These are phyloP conservation scores for Amylocystis lapponica DNA, from an alignment of 768 basidiomycete species.

Conservation along the genomic window DNA sequence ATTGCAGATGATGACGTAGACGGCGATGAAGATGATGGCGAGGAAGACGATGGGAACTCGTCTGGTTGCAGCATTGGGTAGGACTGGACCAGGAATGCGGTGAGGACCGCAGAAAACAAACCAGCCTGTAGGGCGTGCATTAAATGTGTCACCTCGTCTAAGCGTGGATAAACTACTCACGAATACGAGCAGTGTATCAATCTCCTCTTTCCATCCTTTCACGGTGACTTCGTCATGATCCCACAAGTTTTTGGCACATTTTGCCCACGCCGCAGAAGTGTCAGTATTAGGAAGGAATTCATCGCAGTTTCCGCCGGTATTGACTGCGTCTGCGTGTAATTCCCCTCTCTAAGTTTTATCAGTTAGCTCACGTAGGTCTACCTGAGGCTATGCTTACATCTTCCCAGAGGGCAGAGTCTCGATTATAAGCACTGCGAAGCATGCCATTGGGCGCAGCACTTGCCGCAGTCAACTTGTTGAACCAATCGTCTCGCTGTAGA, in stretches of 20 bases:
- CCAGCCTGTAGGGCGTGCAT: constrained; percentile 12
- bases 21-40: constrained; percentile 7
- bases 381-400: too few species aligned
- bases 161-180: constrained; percentile 8
- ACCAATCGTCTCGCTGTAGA: too few species aligned
- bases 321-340: too few species aligned
- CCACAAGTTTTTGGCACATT: constrained; percentile 12
- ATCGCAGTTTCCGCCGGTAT: too few species aligned
- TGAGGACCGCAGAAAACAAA: constrained; percentile 21
- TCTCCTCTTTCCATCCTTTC: constrained; percentile 18
- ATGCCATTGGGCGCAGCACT: too few species aligned
- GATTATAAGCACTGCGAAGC: too few species aligned
- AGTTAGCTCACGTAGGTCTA: too few species aligned
- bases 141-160: not conserved
- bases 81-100: constrained; percentile 18
- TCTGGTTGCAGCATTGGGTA: constrained; percentile 10
- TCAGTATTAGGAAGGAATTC: too few species aligned
- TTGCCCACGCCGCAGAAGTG: constrained; percentile 15
- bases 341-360: too few species aligned
- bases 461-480: too few species aligned
- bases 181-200: constrained; percentile 19
- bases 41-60: constrained; percentile 5
- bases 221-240: constrained; percentile 15
- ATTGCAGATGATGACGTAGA: constrained; percentile 4
- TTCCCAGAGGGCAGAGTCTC: too few species aligned